Base-by-base conservation (phyloP, 2,329 filamentous ascomycete genomes). In the Ceratocystis lukuohia region DNA sequence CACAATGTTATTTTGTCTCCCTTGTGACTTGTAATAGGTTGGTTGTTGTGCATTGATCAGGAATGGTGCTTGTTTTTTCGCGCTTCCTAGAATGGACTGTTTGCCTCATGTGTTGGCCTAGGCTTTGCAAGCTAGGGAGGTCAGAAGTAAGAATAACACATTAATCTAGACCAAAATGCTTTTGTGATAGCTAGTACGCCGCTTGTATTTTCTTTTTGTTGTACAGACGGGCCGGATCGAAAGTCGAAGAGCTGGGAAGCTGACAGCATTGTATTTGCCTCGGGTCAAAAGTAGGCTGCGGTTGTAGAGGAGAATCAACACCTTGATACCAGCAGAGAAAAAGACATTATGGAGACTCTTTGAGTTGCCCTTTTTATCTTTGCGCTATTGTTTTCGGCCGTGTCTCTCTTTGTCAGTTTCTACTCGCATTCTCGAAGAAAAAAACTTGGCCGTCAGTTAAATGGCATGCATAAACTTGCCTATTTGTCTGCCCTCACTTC, bases 361-460 rank as follows among this genome's bases (percentile, higher is more conserved):
- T 17, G 53, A 25, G 3, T 28, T 15, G n/a, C 53, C 25, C 22
- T n/a, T 53, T 20, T 53, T n/a, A 12, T 37, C 28, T 10, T 50
- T 59, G 20, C 8, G 20, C 3, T 15, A 5, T 5, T 30, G 8
- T 28, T 17, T 10, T 28, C 8, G 20, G 12, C 8, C 10, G 22
- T 59, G 56, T 59, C 56, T 59, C 56, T 12, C 28, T 28, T 37
- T 59, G 56, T 37, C 28, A 37, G 56, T n/a, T 59, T 59, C 56
- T n/a, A 37, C 28, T 7, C 56, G 20, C 56, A 59, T 59, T 59
- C 28, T 59, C 56, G 56, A 59, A 59, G 3, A n/a, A 30, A n/a
- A 30, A 15, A 8, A 7, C 28, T 8, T 20, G 17, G 4, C 37
- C 7, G 56, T 57, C 22, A 30, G 20, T 57, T 57, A 28, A 15